Evolutionary conservation across 2,329 filamentous ascomycete genomes (phyloP).

Genomic region (Hypoxylon sp.): DNA sequence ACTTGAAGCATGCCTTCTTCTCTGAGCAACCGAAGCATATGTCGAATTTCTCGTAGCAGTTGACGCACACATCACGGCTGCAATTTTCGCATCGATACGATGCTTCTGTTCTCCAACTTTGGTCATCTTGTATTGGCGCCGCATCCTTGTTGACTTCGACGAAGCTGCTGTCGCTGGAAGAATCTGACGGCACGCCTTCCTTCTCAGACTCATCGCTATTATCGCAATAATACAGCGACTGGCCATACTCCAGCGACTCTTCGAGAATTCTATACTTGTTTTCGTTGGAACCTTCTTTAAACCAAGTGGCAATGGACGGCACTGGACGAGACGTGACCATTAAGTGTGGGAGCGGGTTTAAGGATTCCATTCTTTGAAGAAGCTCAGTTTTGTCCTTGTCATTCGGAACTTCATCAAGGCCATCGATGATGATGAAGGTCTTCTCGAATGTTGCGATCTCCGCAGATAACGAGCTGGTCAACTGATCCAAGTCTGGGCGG

Average conservation of each 20-base stretch:
- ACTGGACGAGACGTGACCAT: constrained; percentile 22
- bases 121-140: background rate
- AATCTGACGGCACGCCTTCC: background rate
- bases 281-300: background rate
- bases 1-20: constrained; percentile 15
- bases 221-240: constrained; percentile 1
- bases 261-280: constrained; percentile 7
- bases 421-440: constrained; percentile 12
- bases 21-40: constrained; percentile 14
- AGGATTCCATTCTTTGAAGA: constrained; percentile 12
- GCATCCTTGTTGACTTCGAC: constrained; percentile 3
- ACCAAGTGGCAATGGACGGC: constrained; percentile 20
- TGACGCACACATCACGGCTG: constrained; percentile 1
- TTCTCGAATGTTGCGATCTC: constrained; percentile 4
- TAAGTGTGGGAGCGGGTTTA: constrained; percentile 9
- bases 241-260: constrained; percentile 7
- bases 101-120: background rate
- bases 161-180: background rate
- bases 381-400: constrained; percentile 7
- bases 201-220: background rate
- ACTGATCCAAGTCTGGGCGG: constrained; percentile 10
- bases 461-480: constrained; percentile 8
- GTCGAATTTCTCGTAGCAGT: constrained; percentile 9
- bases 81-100: constrained; percentile 10
- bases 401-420: constrained; percentile 9